Base-by-base conservation (phyloP, 495 filamentous ascomycete genomes). In the Massariosphaeria phaeospora region DNA sequence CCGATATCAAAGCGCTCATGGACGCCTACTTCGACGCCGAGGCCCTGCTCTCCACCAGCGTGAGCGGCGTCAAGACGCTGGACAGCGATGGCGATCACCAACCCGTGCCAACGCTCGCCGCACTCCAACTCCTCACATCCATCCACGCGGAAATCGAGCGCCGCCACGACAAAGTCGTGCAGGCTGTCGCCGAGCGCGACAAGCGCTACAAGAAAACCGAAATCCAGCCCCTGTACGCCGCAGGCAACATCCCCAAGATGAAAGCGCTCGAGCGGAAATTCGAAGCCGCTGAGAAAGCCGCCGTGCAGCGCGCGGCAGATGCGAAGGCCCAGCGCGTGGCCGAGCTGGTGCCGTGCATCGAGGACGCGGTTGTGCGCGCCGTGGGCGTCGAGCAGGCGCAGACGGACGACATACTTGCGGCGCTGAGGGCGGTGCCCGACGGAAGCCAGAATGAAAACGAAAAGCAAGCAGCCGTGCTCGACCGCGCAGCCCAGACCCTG, bases 1-100 rank as follows among this genome's bases (percentile, higher is more conserved):
- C 70, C 23, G 77, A 80, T 41, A 77, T 82, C 26, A 72, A 74
- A 23, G 63, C 69, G 10, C 71, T 84, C 21, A 75, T 71, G 51
- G 72, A 73, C 17, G 69, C 73, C n/a, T 79, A 79, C 56, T 73
- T 78, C 24, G 51, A 55, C 7, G 45, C 26, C 24, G 61, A 66
- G 33, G 29, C 27, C 9, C 47, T 61, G 8, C 24, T 66, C 3
- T 42, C 48, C 3, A 18, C 35, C n/a, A 40, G 52, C 21, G 49
- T 62, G 23, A 24, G 48, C 0, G 62, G 58, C 8, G 23, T 48
- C 17, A 41, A 36, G n/a, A 38, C 56, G 7, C 15, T 61, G 29
- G 50, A 55, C 21, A 45, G 25, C 27, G 17, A 41, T 3, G 13
- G 13, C 11, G 46, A 51, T 17, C 25, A 18, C 0, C 58, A 53